Evolutionary conservation across 371 early-diverging fungal genomes (phyloP).

Genomic region (Mortierella sp.): DNA sequence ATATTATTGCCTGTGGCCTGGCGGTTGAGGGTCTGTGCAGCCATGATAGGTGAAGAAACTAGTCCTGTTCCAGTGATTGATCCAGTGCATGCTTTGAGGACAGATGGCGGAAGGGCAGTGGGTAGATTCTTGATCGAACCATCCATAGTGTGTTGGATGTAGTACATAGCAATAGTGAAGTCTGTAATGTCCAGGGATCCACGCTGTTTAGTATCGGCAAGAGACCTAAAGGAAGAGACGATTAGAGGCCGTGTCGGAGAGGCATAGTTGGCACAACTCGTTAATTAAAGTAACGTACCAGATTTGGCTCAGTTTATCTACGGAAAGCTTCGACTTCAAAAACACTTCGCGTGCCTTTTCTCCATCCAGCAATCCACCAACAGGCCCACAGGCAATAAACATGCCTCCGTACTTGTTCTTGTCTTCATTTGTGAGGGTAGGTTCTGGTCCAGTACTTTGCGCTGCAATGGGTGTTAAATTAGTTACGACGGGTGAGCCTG

Average conservation of each 20-base stretch:
- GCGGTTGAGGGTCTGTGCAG: conserved; percentile 35
- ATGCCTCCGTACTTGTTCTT: conserved; percentile 75
- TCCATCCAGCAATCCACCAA: conserved; percentile 73
- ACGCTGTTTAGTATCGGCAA: conserved; percentile 78
- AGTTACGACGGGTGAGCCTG: conserved; percentile 32
- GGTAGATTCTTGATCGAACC: conserved; percentile 71
- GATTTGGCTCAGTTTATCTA: conserved; percentile 62
- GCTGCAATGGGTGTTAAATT: conserved; percentile 50
- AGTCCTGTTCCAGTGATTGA: conserved; percentile 58
- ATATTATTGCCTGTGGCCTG: conserved; percentile 41
- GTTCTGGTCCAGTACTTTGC: conserved; percentile 38
- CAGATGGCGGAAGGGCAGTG: conserved; percentile 63
- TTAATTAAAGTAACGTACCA: conserved; percentile 39
- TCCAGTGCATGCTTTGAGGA: conserved; percentile 62
- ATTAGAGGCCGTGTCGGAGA: background rate
- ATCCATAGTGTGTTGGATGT: conserved; percentile 77
- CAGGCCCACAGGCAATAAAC: conserved; percentile 77
- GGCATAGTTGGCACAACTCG: too few relatives aligned
- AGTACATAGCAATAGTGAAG: conserved; percentile 88
- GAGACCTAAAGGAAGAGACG: conserved; percentile 53
- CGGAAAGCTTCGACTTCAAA: conserved; percentile 63
- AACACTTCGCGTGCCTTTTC: conserved; percentile 65
- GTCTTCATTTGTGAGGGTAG: conserved; percentile 64
- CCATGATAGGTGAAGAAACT: conserved; percentile 43
- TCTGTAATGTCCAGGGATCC: conserved; percentile 78